Base-by-base conservation (phyloP, 2,329 filamentous ascomycete genomes). In the Apiospora malaysiana region DNA sequence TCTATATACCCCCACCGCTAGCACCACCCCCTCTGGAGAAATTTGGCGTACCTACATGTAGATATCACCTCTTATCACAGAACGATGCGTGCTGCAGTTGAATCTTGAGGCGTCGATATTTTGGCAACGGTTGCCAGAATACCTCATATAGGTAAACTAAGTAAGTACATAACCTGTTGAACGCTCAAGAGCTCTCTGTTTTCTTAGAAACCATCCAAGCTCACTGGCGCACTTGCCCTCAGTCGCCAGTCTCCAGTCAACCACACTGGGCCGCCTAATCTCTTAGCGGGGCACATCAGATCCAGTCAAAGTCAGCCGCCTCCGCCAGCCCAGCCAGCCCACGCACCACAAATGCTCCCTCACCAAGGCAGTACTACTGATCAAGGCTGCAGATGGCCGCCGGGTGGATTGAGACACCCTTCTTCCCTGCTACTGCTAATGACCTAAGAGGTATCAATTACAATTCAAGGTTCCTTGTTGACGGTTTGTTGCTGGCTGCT, bases 311-410 rank as follows among this genome's bases (percentile, higher is more conserved):
- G 27, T 27, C 25, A 32, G 49, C 56, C 56, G 21, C 27, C 56
- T 40, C 56, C 18, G 56, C 56, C 56, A 63, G 32, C 56, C 56
- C 27, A 63, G 56, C 56, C 56, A 63, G 32, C 56, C 56, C 27
- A 63, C 21, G 56, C 32, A 32, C 32, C 32, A 32, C 32, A 32
- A 37, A 63, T 21, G 16, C 56, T 47, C 56, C 40, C 56, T 32
- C 56, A 40, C 23, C 56, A 18, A 18, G 32, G 56, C 56, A n/a
- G n/a, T n/a, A n/a, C n/a, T n/a, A n/a, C n/a, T n/a, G 27, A 63
- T 40, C 56, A 18, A 18, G 32, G 56, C 56, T 63, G 56, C 56
- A 63, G 56, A 63, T 63, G 37, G 56, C 56, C 27, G 56, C 18
- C 25, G 32, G 56, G 27, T 63, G 21, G 56, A 40, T 23, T 63